phyloP scores from a whole-genome alignment of 176 grass and related monocot genomes.

The Dactylis glomerata region DNA sequence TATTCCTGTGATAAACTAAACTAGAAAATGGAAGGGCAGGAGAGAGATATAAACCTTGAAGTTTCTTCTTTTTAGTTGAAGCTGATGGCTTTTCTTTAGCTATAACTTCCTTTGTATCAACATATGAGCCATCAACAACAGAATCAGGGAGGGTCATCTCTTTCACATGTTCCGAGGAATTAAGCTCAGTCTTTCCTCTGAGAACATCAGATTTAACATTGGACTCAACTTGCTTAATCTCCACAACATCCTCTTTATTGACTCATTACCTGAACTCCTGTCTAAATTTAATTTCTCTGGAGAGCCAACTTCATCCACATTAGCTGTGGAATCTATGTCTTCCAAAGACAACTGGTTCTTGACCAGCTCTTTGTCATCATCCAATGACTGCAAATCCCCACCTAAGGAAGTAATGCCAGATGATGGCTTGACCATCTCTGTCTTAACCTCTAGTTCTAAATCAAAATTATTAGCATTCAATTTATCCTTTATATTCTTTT shows the following conservation, averaged over 20 bases:
- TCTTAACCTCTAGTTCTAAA: slow-evolving; percentile 99
- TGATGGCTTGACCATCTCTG: slow-evolving; percentile 79
- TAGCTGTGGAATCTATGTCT: slow-evolving; percentile 61
- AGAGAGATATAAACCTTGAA: slow-evolving; percentile 63
- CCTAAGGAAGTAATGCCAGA: slow-evolving; percentile 70
- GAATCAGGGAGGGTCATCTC: slow-evolving; percentile 38
- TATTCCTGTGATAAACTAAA: background rate
- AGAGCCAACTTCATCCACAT: slow-evolving; percentile 68
- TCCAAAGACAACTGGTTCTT: slow-evolving; percentile 73
- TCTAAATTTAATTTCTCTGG: slow-evolving; percentile 98
- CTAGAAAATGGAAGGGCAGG: background rate
- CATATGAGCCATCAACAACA: slow-evolving; percentile 29
- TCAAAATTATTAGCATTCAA: slow-evolving; percentile 99
- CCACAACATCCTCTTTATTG: slow-evolving; percentile 84
- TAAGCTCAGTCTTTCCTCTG: slow-evolving; percentile 35
- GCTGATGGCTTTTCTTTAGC: slow-evolving; percentile 50
- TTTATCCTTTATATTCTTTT: slow-evolving; percentile 96
- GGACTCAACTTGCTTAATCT: slow-evolving; percentile 68
- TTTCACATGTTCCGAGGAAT: slow-evolving; percentile 50
- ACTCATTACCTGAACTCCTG: slow-evolving; percentile 98
- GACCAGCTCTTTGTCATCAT: slow-evolving; percentile 81
- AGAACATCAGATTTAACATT: slow-evolving; percentile 47
- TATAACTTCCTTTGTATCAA: slow-evolving; percentile 47
- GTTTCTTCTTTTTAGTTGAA: slow-evolving; percentile 77
- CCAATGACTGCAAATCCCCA: slow-evolving; percentile 63